These are phyloP conservation scores for Solanum corneliomulleri DNA, from an alignment of 257 asterid genomes.

Conservation along the genomic window DNA sequence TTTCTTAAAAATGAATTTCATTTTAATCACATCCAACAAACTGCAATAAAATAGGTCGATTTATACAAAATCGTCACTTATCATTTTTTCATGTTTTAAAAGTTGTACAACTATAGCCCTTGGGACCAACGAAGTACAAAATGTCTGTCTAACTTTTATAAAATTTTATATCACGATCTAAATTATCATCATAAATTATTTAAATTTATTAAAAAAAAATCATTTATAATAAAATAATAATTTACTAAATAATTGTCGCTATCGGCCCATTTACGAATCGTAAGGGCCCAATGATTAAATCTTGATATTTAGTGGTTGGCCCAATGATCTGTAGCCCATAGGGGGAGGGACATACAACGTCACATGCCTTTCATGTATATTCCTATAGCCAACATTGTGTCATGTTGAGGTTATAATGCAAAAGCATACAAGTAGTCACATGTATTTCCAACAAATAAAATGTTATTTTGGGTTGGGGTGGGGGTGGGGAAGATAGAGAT, in stretches of 20 bases:
- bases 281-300: neutral
- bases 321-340: slow-evolving; percentile 19
- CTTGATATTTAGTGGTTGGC: neutral
- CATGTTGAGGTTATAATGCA: slow-evolving; percentile 32
- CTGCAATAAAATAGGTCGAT: neutral
- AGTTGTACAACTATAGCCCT: neutral
- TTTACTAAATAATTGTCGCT: neutral
- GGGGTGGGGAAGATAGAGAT: neutral
- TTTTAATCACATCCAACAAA: neutral
- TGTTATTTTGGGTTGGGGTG: neutral
- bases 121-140: neutral
- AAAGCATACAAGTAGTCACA: slow-evolving; percentile 18
- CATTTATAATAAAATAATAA: neutral
- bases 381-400: slow-evolving; percentile 36
- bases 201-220: too few relatives aligned
- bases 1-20: neutral
- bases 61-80: neutral
- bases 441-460: slow-evolving; percentile 13
- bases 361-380: slow-evolving; percentile 23
- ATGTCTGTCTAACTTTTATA: neutral
- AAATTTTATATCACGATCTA: neutral
- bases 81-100: neutral
- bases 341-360: slow-evolving; percentile 26
- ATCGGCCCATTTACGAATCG: neutral
- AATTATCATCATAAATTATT: neutral